Base-by-base conservation (phyloP, 495 filamentous ascomycete genomes). In the Bacidia rubella region DNA sequence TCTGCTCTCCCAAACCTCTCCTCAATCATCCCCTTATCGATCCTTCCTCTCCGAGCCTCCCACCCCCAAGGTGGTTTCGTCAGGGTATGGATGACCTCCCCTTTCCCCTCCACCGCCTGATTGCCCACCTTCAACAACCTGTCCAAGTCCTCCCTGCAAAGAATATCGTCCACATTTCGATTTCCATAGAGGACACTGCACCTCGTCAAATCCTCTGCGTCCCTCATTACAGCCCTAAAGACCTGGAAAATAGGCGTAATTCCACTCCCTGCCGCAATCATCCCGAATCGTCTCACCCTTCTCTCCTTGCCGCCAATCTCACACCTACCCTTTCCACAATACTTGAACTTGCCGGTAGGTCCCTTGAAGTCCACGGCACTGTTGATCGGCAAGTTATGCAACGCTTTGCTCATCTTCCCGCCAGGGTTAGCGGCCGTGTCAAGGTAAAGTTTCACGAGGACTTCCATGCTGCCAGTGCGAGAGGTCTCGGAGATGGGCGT, bases 161-260 rank as follows among this genome's bases (percentile, higher is more conserved):
- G 70, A 39, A 97, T 95, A 67, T 97, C 90, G 55, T 85, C 84
- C 53, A 86, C 77, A 24, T 74, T 64, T 44, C 87, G 65, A 60
- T 96, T 97, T 0, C 89, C 87, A 60, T 95, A 74, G 1, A 96
- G 69, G 0, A 97, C 75, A 10, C 84, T 61, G 60, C 89, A 93
- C 0, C 59, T 63, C 0, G 81, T 84, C 0, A 61, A 54, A 62
- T 85, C 82, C 10, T 71, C 56, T 2, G 54, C 51, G 57, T 86
- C 74, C 43, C 75, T 69, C 68, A 87, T 77, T 1, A 92, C 78
- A 2, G 87, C 86, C 25, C 87, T 71, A 32, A 96, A 71, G 1
- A 96, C 87, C 56, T 94, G 86, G 68, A 83, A 95, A 51, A 96
- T 85, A 1, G 90, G 90, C 39, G 90, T 97, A 59, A 97, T 86